phyloP scores from a whole-genome alignment of 306 rosid species.

The Erythrophleum fordii region DNA sequence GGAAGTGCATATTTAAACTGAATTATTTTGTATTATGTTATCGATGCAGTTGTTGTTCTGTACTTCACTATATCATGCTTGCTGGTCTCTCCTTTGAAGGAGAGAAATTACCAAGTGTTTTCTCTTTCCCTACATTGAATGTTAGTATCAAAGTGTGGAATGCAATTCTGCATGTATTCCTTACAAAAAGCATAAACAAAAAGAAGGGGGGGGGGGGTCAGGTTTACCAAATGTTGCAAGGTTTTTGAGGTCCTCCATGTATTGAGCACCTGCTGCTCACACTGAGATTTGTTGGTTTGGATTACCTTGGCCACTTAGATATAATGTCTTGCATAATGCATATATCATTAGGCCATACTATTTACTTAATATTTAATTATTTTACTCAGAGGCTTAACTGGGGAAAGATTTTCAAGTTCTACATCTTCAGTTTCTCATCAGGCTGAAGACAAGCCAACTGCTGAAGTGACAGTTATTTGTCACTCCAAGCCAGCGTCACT shows the following conservation, averaged over 20 bases:
- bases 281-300: neutral
- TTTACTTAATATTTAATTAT: neutral
- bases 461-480: constrained; percentile 76
- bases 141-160: constrained; percentile 16
- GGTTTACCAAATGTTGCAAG: constrained; percentile 34
- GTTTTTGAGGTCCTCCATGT: constrained; percentile 10
- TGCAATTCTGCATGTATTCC: constrained; percentile 23
- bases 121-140: constrained; percentile 7
- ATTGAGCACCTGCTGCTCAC: constrained; percentile 21
- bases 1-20: constrained; percentile 17
- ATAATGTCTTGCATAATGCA: constrained; percentile 22
- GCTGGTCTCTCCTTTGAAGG: constrained; percentile 1
- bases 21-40: constrained; percentile 5
- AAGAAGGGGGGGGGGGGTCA: neutral
- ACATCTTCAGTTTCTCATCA: constrained; percentile 51
- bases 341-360: neutral
- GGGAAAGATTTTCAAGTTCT: constrained; percentile 51
- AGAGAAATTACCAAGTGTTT: constrained; percentile 27
- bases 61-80: constrained; percentile 7
- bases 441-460: constrained; percentile 63
- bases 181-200: neutral
- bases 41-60: constrained; percentile 12
- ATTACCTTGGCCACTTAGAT: constrained; percentile 9
- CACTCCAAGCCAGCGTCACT: constrained; percentile 93
- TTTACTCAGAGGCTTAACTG: constrained; percentile 58